phyloP scores from a whole-genome alignment of 805 yeast genomes.

The Starmerella asiatica region DNA sequence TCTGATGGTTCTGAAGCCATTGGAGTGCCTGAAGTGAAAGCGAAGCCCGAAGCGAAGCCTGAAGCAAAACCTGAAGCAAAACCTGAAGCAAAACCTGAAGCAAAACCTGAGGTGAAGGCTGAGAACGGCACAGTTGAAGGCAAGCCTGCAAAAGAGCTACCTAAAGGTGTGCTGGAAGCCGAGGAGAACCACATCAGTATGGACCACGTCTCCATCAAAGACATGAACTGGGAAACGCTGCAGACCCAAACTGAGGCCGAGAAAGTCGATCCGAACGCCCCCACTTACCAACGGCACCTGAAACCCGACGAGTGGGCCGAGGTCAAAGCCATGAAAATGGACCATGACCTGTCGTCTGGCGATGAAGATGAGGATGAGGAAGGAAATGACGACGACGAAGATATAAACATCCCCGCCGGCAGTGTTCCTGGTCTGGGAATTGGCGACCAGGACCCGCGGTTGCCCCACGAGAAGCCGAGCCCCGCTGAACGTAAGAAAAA shows the following conservation, averaged over 20 bases:
- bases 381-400: conserved; percentile 4
- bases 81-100: background rate
- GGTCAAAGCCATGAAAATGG: background rate
- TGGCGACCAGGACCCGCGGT: conserved; percentile 19
- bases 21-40: background rate
- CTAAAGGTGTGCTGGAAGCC: background rate
- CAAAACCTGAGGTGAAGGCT: background rate
- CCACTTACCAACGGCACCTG: background rate
- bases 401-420: conserved; percentile 15
- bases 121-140: too few species aligned
- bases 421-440: conserved; percentile 21
- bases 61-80: background rate
- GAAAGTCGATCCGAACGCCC: background rate
- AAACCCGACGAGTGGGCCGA: background rate
- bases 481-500: conserved; percentile 7
- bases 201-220: background rate
- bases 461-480: conserved; percentile 19
- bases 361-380: background rate
- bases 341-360: background rate
- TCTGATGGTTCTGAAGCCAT: background rate
- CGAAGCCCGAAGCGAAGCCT: background rate
- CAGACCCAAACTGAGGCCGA: background rate
- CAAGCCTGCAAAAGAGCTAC: too few species aligned
- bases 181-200: background rate
- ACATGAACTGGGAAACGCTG: background rate